A percentile compares a stretch with the other conserved stretches of the same genome.
Evolutionary conservation across 192 early-diverging fungal genomes (phyloP).

Genomic region (Pilobolus umbonatus): DNA sequence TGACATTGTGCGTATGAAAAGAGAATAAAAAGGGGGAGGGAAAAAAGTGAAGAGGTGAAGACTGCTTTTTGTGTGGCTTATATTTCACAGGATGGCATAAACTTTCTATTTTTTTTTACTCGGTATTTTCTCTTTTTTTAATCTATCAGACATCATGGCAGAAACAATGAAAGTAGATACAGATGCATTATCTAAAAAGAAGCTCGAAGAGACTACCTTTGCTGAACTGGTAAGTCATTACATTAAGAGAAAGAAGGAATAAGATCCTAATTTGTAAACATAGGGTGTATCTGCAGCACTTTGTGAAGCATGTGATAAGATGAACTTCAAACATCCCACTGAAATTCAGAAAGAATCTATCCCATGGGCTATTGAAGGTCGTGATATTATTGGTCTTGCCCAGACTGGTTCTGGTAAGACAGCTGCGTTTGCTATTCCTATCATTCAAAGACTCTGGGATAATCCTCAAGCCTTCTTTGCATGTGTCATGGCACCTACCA

Average conservation of each 20-base stretch:
- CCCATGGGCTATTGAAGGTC: constrained; percentile 84
- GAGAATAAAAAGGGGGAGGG: neutral
- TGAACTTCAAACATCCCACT: constrained; percentile 85
- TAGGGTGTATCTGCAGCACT: constrained; percentile 85
- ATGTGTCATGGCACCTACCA: constrained; percentile 94
- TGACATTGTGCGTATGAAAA: neutral
- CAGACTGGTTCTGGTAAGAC: constrained; percentile 95
- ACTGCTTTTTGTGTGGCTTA: too few species aligned
- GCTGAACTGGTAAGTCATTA: constrained; percentile 27
- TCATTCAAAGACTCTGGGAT: constrained; percentile 82
- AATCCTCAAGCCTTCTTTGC: constrained; percentile 89
- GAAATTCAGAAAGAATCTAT: constrained; percentile 91
- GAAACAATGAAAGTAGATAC: too few species aligned
- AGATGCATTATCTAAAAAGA: constrained; percentile 21
- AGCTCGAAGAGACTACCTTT: constrained; percentile 26
- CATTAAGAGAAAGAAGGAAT: neutral
- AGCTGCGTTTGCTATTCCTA: constrained; percentile 81
- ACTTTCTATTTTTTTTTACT: too few species aligned
- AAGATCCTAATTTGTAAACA: neutral
- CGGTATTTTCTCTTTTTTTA: too few species aligned
- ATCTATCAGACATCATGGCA: too few species aligned
- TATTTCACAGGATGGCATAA: too few species aligned
- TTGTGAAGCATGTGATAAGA: constrained; percentile 82
- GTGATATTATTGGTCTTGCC: constrained; percentile 96
- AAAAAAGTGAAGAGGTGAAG: constrained; percentile 3